Evolutionary conservation across 345 rosid genomes (phyloP), one percentile per base, ranked within the genome.

Genomic region (Rhizophora mangle): DNA sequence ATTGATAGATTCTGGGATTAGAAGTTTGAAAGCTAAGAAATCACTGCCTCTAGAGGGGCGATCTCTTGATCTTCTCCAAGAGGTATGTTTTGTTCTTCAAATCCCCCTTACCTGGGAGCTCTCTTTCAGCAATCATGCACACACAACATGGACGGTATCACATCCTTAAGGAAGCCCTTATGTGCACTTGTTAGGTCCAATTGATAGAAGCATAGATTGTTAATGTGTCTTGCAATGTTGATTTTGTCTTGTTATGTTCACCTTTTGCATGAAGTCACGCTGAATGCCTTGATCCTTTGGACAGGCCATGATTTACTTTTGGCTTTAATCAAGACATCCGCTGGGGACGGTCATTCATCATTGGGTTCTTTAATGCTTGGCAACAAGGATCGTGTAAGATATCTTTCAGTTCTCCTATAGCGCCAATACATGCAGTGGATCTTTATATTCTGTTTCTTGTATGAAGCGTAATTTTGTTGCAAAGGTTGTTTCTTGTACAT

Each of bases 251-350:
- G 21, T 19, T 80, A 36, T 64, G 60, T 54, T 53, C 6, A 47
- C 13, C 29, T 29, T 31, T 22, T 24, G 52, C 34, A 29, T 62
- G 51, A 21, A 64, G 27, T 43, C 62, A 24, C 24, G 1, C 54
- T 67, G 72, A 57, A 31, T 8, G 19, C 52, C 57, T 69, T 57
- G 55, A 82, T 57, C 75, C 11, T 68, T 22, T 69, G 72, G 66
- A 72, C 89, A 95, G 97, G 97, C 92, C 19, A 84, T 92, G 96
- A 58, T 92, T 49, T 69, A 81, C 87, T 95, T 90, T 63, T 92
- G 96, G 96, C 72, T 89, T 32, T 94, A 82, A 83, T 67, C 55
- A 30, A 69, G 74, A 24, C 31, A 10, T 21, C 60, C 29, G 2
- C 55, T 51, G 18, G 32, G 54, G 37, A 8, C 13, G 9, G 47